Evolutionary conservation across 306 rosid species (phyloP).

Genomic region (Quercus parvula): DNA sequence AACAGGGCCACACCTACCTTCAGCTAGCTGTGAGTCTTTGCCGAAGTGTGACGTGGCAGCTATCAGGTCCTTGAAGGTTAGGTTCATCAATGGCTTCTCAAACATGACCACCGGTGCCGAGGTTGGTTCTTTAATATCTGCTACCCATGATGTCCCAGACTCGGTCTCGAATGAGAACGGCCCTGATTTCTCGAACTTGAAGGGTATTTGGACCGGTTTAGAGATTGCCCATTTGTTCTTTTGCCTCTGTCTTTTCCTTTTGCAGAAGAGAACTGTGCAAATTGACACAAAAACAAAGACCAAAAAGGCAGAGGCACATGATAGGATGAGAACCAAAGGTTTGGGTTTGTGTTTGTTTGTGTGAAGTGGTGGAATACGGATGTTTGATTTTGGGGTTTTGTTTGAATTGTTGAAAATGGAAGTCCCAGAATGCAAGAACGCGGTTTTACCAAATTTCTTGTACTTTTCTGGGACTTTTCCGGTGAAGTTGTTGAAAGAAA

Average conservation of each 20-base stretch:
- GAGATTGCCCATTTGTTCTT: conserved; percentile 94
- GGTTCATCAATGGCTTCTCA: conserved; percentile 87
- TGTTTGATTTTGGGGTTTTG: conserved; percentile 18
- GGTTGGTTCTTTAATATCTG: conserved; percentile 78
- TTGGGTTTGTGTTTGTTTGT: conserved; percentile 20
- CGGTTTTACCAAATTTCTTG: conserved; percentile 49
- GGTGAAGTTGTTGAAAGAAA: conserved; percentile 64
- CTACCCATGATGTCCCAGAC: conserved; percentile 90
- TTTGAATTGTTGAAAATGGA: conserved; percentile 28
- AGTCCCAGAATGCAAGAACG: conserved; percentile 58
- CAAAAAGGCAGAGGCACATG: conserved; percentile 29
- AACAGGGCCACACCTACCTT: conserved; percentile 93
- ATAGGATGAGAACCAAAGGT: conserved; percentile 18
- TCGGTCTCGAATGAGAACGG: conserved; percentile 88
- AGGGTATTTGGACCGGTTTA: conserved; percentile 48
- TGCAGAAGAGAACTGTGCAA: conserved; percentile 22
- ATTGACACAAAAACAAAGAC: conserved; percentile 23
- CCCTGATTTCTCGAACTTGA: conserved; percentile 78
- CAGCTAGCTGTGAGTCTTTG: conserved; percentile 80
- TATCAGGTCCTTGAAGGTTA: conserved; percentile 76
- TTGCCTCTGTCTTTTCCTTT: conserved; percentile 37
- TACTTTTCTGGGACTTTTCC: conserved; percentile 19
- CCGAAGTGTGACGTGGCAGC: conserved; percentile 98
- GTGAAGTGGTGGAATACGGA: conserved; percentile 17
- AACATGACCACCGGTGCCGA: conserved; percentile 85